phyloP scores from a whole-genome alignment of 768 basidiomycete genomes.

The Hemileccinum impolitum region DNA sequence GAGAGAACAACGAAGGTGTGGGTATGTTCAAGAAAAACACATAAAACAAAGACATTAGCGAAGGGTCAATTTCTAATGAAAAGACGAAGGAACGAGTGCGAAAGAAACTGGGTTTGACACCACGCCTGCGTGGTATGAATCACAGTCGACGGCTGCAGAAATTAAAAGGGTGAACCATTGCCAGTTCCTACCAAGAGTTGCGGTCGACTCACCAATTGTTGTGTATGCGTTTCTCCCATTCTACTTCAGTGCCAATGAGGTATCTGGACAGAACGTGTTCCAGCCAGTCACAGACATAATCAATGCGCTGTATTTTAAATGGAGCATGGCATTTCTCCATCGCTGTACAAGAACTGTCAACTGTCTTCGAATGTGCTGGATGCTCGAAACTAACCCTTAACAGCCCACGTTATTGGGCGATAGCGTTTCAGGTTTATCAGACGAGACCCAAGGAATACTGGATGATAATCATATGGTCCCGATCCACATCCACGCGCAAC shows the following conservation, averaged over 20 bases:
- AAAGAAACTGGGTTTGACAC: background rate
- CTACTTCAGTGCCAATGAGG: constrained; percentile 23
- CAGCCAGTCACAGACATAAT: constrained; percentile 41
- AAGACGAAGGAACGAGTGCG: background rate
- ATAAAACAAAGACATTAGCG: constrained; percentile 3
- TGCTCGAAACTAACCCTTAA: constrained; percentile 33
- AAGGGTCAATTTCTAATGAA: background rate
- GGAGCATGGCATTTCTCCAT: constrained; percentile 47
- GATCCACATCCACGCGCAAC: constrained; percentile 33
- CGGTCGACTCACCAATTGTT: constrained; percentile 24
- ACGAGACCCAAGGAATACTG: constrained; percentile 21
- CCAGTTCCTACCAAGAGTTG: background rate
- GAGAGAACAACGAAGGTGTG: constrained; percentile 9
- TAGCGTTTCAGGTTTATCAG: constrained; percentile 40
- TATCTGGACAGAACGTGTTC: constrained; percentile 29
- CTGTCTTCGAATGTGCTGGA: background rate
- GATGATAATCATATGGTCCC: constrained; percentile 25
- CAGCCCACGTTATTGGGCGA: constrained; percentile 38
- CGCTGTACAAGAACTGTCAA: constrained; percentile 26
- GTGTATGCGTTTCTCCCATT: constrained; percentile 28
- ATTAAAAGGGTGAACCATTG: background rate
- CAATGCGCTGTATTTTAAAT: constrained; percentile 36
- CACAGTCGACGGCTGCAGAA: constrained; percentile 9
- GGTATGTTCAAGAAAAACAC: background rate
- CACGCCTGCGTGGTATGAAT: constrained; percentile 3